A percentile compares a stretch with the other conserved stretches of the same genome.
These are phyloP conservation scores for Nakaseomyces delphensis DNA, from an alignment of 1,139 yeast species.

Conservation along the genomic window DNA sequence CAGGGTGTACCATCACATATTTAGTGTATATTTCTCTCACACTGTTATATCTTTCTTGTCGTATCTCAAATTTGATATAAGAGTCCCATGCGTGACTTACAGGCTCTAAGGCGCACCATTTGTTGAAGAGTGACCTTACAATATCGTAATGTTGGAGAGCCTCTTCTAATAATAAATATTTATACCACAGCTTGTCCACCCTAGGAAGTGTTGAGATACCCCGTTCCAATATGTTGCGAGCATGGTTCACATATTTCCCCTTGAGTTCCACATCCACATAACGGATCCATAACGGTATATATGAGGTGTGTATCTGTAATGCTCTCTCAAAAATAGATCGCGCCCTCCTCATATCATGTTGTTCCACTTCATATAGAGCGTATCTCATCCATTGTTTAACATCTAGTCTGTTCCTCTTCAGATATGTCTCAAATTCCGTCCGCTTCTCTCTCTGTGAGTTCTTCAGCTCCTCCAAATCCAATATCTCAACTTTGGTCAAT, in stretches of 20 bases:
- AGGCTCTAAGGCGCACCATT: slow-evolving; percentile 78
- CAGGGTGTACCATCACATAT: slow-evolving; percentile 48
- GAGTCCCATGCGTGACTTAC: slow-evolving; percentile 59
- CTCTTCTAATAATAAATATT: slow-evolving; percentile 77
- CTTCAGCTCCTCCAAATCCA: slow-evolving; percentile 71
- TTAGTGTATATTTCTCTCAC: slow-evolving; percentile 51
- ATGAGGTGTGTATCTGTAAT: slow-evolving; percentile 61
- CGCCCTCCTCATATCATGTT: slow-evolving; percentile 69
- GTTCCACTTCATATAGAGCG: slow-evolving; percentile 80
- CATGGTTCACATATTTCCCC: slow-evolving; percentile 72
- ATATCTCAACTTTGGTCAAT: slow-evolving; percentile 41
- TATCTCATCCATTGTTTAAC: slow-evolving; percentile 87
- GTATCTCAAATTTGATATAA: slow-evolving; percentile 59
- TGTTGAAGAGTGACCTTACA: slow-evolving; percentile 58
- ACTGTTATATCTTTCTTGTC: slow-evolving; percentile 46
- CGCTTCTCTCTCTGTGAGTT: slow-evolving; percentile 71
- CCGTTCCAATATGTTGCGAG: slow-evolving; percentile 73
- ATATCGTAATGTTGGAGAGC: slow-evolving; percentile 55
- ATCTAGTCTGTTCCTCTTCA: slow-evolving; percentile 73
- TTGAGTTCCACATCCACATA: slow-evolving; percentile 74
- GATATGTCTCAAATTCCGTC: slow-evolving; percentile 74
- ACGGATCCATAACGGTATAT: slow-evolving; percentile 77
- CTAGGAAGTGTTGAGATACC: slow-evolving; percentile 69
- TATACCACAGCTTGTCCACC: slow-evolving; percentile 79
- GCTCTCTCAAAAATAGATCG: slow-evolving; percentile 87